Percentiles rank a stretch among this genome's conserved stretches.
Evolutionary conservation across 805 yeast species (phyloP).

Genomic region (Candida nitratophila): DNA sequence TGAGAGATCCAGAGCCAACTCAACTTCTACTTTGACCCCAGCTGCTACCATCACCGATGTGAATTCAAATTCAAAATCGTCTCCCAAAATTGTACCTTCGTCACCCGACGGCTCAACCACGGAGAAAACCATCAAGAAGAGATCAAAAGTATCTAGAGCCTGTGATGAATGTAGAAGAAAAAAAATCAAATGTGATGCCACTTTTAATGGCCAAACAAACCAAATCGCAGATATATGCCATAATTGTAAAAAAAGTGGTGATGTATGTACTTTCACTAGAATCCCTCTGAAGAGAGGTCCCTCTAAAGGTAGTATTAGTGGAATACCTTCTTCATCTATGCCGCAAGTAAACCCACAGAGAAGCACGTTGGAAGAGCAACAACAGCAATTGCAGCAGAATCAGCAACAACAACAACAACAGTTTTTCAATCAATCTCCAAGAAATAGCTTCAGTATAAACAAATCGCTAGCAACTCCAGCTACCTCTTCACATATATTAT

Average conservation of each 20-base stretch:
- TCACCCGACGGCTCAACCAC: too few relatives aligned
- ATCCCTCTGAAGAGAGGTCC: constrained; percentile 78
- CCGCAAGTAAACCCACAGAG: too few relatives aligned
- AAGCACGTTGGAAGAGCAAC: too few relatives aligned
- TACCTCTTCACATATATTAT: background rate
- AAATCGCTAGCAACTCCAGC: constrained; percentile 5
- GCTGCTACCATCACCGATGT: too few relatives aligned
- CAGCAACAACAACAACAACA: constrained; percentile 2
- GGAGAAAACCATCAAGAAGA: constrained; percentile 31
- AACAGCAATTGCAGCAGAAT: background rate
- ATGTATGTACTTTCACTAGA: constrained; percentile 59
- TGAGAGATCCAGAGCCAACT: too few relatives aligned
- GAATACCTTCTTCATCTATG: background rate
- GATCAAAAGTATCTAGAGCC: constrained; percentile 72
- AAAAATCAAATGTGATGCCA: constrained; percentile 66
- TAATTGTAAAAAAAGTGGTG: constrained; percentile 54
- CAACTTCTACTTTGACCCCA: too few relatives aligned
- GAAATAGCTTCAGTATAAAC: constrained; percentile 1
- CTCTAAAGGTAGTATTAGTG: constrained; percentile 36
- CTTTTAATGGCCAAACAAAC: constrained; percentile 35
- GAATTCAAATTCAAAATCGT: too few relatives aligned
- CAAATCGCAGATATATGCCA: constrained; percentile 49
- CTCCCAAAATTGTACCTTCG: background rate
- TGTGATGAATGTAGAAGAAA: constrained; percentile 76
- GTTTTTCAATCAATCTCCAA: background rate